Conservation (phyloP, 1,284 basidiomycete genomes). For the Prillingera fragicola region DNA sequence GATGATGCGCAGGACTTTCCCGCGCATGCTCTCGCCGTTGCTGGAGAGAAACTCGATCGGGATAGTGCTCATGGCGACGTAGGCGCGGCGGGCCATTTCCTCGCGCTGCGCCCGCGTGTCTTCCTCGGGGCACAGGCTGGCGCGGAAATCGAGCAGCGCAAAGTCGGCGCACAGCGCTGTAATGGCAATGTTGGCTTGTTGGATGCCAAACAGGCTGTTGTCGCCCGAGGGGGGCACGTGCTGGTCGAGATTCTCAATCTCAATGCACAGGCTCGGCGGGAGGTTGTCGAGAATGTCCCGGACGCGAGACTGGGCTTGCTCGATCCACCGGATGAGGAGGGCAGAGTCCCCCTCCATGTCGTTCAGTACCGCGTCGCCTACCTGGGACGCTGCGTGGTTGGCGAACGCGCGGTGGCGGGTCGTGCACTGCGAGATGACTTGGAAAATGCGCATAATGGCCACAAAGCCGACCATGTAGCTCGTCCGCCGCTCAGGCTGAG, state of each 20-base stretch:
- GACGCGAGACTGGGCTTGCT: not conserved
- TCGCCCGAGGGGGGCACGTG: constrained; percentile 8
- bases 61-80: constrained; percentile 22
- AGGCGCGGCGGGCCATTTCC: constrained; percentile 23
- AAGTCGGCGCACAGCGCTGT: constrained; percentile 28
- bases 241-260: constrained; percentile 3
- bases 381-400: not conserved
- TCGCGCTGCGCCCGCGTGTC: constrained; percentile 24
- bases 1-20: constrained; percentile 33
- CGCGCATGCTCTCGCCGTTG: constrained; percentile 37
- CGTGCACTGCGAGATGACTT: constrained; percentile 24
- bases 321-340: constrained; percentile 3
- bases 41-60: constrained; percentile 30
- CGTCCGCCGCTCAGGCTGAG: constrained; percentile 9
- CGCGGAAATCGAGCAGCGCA: constrained; percentile 27
- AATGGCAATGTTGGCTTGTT: constrained; percentile 30
- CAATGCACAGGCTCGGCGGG: constrained; percentile 1
- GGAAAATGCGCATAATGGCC: constrained; percentile 22
- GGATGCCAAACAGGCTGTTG: constrained; percentile 20
- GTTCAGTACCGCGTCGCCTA: not conserved
- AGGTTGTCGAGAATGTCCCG: constrained; percentile 5
- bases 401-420: constrained; percentile 24
- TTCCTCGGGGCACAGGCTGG: constrained; percentile 19
- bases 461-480: constrained; percentile 28
- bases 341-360: not conserved